These are phyloP conservation scores for Fonsecaea pedrosoi DNA, from an alignment of 2,329 filamentous ascomycete species.

Conservation along the genomic window DNA sequence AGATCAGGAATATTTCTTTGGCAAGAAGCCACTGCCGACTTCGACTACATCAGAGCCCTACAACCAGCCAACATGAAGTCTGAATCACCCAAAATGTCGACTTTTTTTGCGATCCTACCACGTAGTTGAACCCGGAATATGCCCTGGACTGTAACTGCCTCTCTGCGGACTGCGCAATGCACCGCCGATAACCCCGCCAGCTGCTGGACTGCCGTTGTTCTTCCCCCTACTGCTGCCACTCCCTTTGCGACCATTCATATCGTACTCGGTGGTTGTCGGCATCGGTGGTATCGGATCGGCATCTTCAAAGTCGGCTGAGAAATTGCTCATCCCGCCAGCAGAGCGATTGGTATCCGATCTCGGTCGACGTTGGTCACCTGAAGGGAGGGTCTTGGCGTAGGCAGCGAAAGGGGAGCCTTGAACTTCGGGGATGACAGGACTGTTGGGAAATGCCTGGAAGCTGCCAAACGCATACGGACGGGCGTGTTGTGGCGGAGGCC, in stretches of 20 bases:
- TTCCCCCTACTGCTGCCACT: conserved; percentile 41
- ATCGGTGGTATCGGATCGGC: conserved; percentile 41
- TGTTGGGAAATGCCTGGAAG: conserved; percentile 38
- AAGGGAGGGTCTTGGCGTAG: conserved; percentile 39
- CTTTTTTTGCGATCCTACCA: conserved; percentile 18
- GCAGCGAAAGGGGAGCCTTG: conserved; percentile 39
- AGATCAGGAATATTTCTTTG: conserved; percentile 2
- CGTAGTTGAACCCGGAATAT: conserved; percentile 34
- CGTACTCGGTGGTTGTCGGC: conserved; percentile 36
- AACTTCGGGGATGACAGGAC: conserved; percentile 38
- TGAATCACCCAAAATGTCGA: background rate
- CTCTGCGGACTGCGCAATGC: conserved; percentile 36
- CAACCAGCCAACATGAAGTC: background rate
- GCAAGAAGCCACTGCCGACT: conserved; percentile 10
- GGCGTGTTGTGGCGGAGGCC: conserved; percentile 43
- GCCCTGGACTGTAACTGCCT: conserved; percentile 39
- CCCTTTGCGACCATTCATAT: conserved; percentile 38
- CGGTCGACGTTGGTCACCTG: conserved; percentile 33
- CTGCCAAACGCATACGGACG: conserved; percentile 38
- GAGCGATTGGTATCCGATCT: conserved; percentile 41
- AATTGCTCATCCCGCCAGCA: conserved; percentile 38
- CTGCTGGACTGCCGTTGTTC: conserved; percentile 41
- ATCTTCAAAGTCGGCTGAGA: conserved; percentile 41
- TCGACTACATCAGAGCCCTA: conserved; percentile 3
- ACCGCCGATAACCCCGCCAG: conserved; percentile 33